Evolutionary conservation across 2,329 filamentous ascomycete genomes (phyloP).

Genomic region (Fusarium sulawesiense): DNA sequence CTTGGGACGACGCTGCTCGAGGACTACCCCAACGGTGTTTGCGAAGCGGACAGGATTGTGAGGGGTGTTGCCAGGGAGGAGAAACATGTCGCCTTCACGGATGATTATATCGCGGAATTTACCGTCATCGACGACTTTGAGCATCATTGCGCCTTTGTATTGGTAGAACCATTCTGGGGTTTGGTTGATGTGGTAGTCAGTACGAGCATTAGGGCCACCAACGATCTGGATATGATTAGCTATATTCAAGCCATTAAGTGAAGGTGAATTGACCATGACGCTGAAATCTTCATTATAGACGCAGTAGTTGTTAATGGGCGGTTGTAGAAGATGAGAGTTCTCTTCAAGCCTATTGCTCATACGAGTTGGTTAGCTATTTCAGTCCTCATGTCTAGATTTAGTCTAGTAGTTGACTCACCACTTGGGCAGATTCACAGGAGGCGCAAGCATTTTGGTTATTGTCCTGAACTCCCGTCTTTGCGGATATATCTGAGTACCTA

Average conservation of each 20-base stretch:
- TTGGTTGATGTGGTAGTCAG: conserved; percentile 97
- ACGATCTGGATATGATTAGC: conserved; percentile 71
- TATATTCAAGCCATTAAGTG: background rate
- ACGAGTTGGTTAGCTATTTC: conserved; percentile 19
- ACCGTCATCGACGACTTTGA: conserved; percentile 84
- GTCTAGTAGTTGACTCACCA: conserved; percentile 57
- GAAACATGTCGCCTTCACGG: conserved; percentile 91
- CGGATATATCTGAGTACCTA: background rate
- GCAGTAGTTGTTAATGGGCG: conserved; percentile 97
- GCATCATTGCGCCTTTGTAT: conserved; percentile 90
- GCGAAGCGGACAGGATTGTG: conserved; percentile 96
- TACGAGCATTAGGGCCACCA: conserved; percentile 93
- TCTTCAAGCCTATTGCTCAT: conserved; percentile 77
- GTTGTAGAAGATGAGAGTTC: conserved; percentile 91
- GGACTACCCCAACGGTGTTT: conserved; percentile 91
- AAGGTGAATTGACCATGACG: conserved; percentile 71
- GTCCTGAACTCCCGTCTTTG: background rate
- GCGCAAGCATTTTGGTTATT: conserved; percentile 57
- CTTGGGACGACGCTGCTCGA: conserved; percentile 84
- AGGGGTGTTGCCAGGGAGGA: conserved; percentile 92
- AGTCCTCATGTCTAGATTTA: background rate
- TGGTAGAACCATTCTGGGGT: conserved; percentile 99
- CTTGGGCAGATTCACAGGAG: conserved; percentile 68
- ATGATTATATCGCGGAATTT: conserved; percentile 87
- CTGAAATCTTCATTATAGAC: conserved; percentile 88